These are phyloP conservation scores for Ligustrum vulgare DNA, from an alignment of 257 asterid species.

Conservation along the genomic window DNA sequence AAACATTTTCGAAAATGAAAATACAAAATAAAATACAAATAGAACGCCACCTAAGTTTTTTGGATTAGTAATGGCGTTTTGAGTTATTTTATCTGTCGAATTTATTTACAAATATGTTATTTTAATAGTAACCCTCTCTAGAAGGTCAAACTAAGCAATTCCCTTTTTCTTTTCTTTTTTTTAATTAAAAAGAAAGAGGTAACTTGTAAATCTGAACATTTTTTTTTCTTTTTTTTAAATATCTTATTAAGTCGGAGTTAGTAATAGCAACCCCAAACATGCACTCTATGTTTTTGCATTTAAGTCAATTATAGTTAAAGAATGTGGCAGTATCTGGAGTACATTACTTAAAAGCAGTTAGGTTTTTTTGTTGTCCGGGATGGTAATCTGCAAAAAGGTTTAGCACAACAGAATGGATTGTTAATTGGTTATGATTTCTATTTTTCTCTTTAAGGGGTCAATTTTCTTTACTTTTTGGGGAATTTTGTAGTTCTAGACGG, in stretches of 20 bases:
- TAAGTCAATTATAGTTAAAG: not conserved
- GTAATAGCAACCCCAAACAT: not conserved
- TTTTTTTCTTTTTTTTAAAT: too few relatives aligned
- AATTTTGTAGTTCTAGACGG: not conserved
- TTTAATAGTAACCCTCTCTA: not conserved
- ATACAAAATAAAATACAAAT: too few relatives aligned
- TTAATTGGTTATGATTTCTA: conserved; percentile 3
- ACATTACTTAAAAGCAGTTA: not conserved
- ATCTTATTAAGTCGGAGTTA: too few relatives aligned
- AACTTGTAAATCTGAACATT: too few relatives aligned
- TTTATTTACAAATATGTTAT: not conserved
- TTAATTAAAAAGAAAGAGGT: too few relatives aligned
- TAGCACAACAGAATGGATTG: not conserved
- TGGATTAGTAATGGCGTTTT: not conserved
- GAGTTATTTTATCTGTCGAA: not conserved
- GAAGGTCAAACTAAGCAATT: not conserved
- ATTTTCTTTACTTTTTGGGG: not conserved
- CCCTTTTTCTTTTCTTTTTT: too few relatives aligned
- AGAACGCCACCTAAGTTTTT: too few relatives aligned
- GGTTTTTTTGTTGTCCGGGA: not conserved
- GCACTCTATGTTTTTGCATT: not conserved
- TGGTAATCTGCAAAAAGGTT: not conserved
- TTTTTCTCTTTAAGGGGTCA: not conserved
- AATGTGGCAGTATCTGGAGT: not conserved
- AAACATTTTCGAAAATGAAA: too few relatives aligned